A percentile compares a stretch with the other conserved stretches of the same genome.
Evolutionary conservation across 129 eudicot species (phyloP).

Genomic region (Cynara cardunculus): DNA sequence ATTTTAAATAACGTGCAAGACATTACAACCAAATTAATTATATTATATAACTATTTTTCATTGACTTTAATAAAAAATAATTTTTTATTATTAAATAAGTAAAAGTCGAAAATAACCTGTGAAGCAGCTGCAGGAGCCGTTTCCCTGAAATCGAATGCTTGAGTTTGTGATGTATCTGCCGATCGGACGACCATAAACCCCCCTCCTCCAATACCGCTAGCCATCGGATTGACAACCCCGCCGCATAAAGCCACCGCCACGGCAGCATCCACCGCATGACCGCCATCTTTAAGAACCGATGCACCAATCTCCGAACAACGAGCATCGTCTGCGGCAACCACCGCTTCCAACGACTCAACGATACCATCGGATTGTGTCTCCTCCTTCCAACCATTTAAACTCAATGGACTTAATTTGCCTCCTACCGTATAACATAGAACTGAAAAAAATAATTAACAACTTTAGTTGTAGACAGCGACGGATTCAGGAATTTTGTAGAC

Average conservation of each 20-base stretch:
- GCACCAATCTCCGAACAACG: slow-evolving; percentile 83
- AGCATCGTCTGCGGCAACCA: slow-evolving; percentile 91
- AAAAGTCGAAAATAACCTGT: slow-evolving; percentile 34
- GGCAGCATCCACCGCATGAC: slow-evolving; percentile 94
- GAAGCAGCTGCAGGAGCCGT: slow-evolving; percentile 86
- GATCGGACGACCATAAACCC: slow-evolving; percentile 76
- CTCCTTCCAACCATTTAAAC: neutral
- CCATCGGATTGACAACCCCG: slow-evolving; percentile 76
- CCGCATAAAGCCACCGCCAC: slow-evolving; percentile 83
- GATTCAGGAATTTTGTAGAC: no score
- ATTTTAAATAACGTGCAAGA: neutral
- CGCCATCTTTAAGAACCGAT: slow-evolving; percentile 51
- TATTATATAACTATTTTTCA: neutral
- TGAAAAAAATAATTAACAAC: slow-evolving; percentile 5
- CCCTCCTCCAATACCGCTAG: slow-evolving; percentile 94
- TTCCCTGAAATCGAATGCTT: slow-evolving; percentile 85
- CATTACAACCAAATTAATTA: neutral
- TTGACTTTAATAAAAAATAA: neutral
- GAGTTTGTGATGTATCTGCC: slow-evolving; percentile 35
- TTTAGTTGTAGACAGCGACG: neutral
- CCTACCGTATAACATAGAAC: slow-evolving; percentile 23
- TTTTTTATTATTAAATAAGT: neutral
- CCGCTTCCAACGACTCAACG: slow-evolving; percentile 57
- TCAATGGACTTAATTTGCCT: slow-evolving; percentile 18
- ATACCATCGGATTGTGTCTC: slow-evolving; percentile 9